phyloP scores from a whole-genome alignment of 164 flowering plant genomes.

The Cinnamomum chago region DNA sequence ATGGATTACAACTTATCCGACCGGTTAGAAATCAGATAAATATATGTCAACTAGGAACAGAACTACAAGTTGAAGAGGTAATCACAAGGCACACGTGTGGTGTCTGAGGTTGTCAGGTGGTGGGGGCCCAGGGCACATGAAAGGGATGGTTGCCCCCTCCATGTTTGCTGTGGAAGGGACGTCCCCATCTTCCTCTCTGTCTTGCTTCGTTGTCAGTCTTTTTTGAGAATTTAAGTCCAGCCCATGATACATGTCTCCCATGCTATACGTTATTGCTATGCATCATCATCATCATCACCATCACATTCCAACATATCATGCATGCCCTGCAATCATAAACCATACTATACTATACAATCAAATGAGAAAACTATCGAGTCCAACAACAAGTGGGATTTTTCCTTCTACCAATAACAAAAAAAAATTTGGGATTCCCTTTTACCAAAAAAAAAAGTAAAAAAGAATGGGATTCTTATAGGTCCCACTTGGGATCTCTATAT shows the following conservation, averaged over 20 bases:
- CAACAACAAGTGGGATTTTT: too few relatives aligned
- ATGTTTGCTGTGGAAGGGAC: slow-evolving; percentile 5
- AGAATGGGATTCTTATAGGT: too few relatives aligned
- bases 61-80: too few relatives aligned
- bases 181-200: slow-evolving; percentile 1
- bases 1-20: too few relatives aligned
- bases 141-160: not conserved
- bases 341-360: too few relatives aligned
- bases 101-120: slow-evolving; percentile 8
- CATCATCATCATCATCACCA: not conserved
- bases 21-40: too few relatives aligned
- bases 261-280: not conserved
- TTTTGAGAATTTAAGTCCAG: slow-evolving; percentile 1
- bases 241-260: slow-evolving; percentile 5
- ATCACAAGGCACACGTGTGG: slow-evolving; percentile 18
- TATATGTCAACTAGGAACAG: too few relatives aligned
- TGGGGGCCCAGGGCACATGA: slow-evolving; percentile 4
- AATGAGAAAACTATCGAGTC: too few relatives aligned
- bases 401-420: too few relatives aligned
- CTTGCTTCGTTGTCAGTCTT: slow-evolving; percentile 7
- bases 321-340: slow-evolving; percentile 4
- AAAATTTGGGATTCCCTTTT: too few relatives aligned
- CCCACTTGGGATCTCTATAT: too few relatives aligned
- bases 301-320: not conserved
- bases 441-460: too few relatives aligned